These are phyloP conservation scores for Umbelopsis vinacea DNA, from an alignment of 192 early-diverging fungal genomes.

Conservation along the genomic window DNA sequence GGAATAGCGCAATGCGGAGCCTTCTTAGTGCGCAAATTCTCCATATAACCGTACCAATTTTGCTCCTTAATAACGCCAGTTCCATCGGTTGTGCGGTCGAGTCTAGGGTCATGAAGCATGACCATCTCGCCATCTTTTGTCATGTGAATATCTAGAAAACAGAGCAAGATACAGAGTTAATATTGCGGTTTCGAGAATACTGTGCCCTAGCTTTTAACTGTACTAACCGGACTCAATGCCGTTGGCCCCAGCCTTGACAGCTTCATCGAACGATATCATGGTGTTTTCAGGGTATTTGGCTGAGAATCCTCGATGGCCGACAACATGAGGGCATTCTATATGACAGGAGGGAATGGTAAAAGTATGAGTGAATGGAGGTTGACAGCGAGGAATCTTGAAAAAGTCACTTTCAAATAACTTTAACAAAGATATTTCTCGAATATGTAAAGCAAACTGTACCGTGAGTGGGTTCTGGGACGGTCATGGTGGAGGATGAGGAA, in stretches of 20 bases:
- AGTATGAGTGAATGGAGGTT: neutral
- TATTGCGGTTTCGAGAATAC: no score
- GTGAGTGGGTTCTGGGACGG: neutral
- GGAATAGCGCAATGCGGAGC: conserved; percentile 50
- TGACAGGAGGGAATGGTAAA: neutral
- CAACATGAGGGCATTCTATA: conserved; percentile 30
- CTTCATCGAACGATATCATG: conserved; percentile 53
- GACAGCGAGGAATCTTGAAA: neutral
- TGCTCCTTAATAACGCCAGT: conserved; percentile 42
- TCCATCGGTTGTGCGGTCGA: conserved; percentile 57
- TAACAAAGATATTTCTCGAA: neutral
- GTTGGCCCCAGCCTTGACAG: conserved; percentile 51
- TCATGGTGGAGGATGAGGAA: neutral
- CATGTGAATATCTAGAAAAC: conserved; percentile 48
- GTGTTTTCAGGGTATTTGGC: conserved; percentile 61
- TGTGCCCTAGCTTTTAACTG: neutral
- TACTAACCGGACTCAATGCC: conserved; percentile 53
- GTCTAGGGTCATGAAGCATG: conserved; percentile 57
- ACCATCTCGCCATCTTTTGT: conserved; percentile 57
- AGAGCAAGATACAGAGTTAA: no score
- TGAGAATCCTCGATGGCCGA: conserved; percentile 54
- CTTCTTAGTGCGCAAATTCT: conserved; percentile 50
- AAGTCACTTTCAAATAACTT: neutral
- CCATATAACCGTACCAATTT: conserved; percentile 55
- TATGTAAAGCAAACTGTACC: neutral